A percentile compares a stretch with the other conserved stretches of the same genome.
These are phyloP conservation scores for Linum lewisii DNA, from an alignment of 345 rosid species.

Conservation along the genomic window DNA sequence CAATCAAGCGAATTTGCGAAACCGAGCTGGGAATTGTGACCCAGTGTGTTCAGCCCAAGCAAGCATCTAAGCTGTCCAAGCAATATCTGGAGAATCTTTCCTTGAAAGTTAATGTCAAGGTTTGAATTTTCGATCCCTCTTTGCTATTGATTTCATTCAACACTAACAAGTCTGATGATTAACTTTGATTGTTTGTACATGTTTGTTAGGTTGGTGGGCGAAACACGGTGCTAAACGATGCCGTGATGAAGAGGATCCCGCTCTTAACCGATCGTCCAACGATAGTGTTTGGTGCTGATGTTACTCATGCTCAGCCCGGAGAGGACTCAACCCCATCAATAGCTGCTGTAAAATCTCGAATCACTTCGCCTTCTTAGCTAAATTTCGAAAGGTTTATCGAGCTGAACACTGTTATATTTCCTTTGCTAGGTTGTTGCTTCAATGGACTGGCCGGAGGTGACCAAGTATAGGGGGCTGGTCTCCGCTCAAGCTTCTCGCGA, in stretches of 20 bases:
- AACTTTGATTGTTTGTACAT: background rate
- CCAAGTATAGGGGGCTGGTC: constrained; percentile 61
- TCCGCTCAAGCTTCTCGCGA: constrained; percentile 57
- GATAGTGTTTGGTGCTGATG: constrained; percentile 76
- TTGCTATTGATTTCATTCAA: too few species aligned
- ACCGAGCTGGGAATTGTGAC: constrained; percentile 68
- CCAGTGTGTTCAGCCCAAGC: constrained; percentile 58
- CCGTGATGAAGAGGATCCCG: constrained; percentile 41
- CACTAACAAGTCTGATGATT: background rate
- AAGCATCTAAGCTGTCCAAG: constrained; percentile 25
- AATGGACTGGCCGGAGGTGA: constrained; percentile 80
- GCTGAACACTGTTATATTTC: too few species aligned
- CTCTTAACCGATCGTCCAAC: constrained; percentile 47
- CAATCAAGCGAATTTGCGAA: constrained; percentile 57
- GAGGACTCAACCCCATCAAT: constrained; percentile 72
- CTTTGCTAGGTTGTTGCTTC: constrained; percentile 67
- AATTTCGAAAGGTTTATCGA: too few species aligned
- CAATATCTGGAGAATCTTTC: constrained; percentile 63
- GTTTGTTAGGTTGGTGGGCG: constrained; percentile 71
- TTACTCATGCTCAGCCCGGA: constrained; percentile 71
- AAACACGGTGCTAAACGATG: constrained; percentile 54
- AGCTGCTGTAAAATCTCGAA: constrained; percentile 80
- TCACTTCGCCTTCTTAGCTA: too few species aligned
- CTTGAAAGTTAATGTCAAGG: constrained; percentile 81
- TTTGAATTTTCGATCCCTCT: too few species aligned